phyloP scores from a whole-genome alignment of 495 filamentous ascomycete genomes.

The Bryoglossum gracile region DNA sequence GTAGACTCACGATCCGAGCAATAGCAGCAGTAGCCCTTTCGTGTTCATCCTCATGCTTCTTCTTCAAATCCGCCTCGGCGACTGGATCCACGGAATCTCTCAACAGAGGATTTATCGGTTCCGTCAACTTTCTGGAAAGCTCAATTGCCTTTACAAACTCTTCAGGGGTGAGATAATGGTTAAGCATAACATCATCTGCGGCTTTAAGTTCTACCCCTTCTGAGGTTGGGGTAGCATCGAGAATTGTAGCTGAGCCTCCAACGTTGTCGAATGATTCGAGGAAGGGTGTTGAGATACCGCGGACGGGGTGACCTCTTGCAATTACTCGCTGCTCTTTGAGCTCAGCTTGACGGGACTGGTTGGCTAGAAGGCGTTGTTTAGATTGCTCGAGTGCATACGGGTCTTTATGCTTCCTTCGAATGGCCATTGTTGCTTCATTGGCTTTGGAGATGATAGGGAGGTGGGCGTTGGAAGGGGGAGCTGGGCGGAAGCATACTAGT shows the following conservation, averaged over 20 bases:
- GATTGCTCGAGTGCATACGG: conserved; percentile 65
- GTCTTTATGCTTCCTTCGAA: conserved; percentile 42
- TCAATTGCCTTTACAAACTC: conserved; percentile 59
- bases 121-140: conserved; percentile 54
- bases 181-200: conserved; percentile 45
- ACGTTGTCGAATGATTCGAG: conserved; percentile 68
- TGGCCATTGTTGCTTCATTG: conserved; percentile 20
- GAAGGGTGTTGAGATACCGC: conserved; percentile 72
- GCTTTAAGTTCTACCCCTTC: conserved; percentile 25
- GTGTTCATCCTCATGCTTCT: conserved; percentile 39
- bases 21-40: conserved; percentile 57
- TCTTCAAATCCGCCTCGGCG: conserved; percentile 31
- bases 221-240: conserved; percentile 27
- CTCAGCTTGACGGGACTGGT: conserved; percentile 61
- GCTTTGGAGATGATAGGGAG: conserved; percentile 18
- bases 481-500: conserved; percentile 43
- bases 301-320: conserved; percentile 66
- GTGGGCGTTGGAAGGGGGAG: conserved; percentile 19
- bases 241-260: conserved; percentile 24
- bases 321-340: conserved; percentile 54
- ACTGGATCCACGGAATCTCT: conserved; percentile 38
- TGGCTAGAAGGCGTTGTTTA: conserved; percentile 70
- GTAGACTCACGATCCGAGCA: conserved; percentile 63
- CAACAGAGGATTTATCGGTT: conserved; percentile 39
- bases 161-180: conserved; percentile 60